phyloP scores from a whole-genome alignment of 805 yeast species.

The Wickerhamiella siamensis region DNA sequence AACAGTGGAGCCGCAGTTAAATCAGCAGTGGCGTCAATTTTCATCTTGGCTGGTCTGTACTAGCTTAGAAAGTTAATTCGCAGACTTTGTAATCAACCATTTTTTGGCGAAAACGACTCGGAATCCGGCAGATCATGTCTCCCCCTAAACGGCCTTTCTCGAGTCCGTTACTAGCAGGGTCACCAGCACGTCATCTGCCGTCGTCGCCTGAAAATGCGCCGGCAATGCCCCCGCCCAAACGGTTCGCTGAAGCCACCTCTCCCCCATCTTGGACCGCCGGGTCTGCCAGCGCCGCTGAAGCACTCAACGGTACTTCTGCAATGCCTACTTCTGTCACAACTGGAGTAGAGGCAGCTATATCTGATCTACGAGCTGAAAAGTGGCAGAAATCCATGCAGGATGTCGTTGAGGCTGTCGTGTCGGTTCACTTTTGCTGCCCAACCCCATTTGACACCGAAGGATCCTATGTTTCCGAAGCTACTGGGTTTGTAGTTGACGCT shows the following conservation, averaged over 20 bases:
- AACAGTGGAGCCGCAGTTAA: neutral
- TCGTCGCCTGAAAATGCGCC: neutral
- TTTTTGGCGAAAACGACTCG: neutral
- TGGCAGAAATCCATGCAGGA: conserved; percentile 76
- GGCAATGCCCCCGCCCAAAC: neutral
- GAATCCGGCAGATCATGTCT: neutral
- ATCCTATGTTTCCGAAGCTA: conserved; percentile 68
- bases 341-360: neutral
- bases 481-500: conserved; percentile 87
- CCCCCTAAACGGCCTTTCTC: neutral
- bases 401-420: conserved; percentile 76
- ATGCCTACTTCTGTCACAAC: neutral
- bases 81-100: neutral
- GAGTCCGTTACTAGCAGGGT: neutral
- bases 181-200: neutral
- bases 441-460: conserved; percentile 74
- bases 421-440: conserved; percentile 80
- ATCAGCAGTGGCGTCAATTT: conserved; percentile 1
- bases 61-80: neutral
- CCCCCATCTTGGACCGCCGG: neutral
- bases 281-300: too few relatives aligned
- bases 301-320: neutral
- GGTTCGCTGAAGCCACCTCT: neutral
- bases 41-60: neutral
- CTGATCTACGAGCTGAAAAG: conserved; percentile 17